Evolutionary conservation across 352 stramenopile species (phyloP).

Genomic region (Phytophthora quininea): DNA sequence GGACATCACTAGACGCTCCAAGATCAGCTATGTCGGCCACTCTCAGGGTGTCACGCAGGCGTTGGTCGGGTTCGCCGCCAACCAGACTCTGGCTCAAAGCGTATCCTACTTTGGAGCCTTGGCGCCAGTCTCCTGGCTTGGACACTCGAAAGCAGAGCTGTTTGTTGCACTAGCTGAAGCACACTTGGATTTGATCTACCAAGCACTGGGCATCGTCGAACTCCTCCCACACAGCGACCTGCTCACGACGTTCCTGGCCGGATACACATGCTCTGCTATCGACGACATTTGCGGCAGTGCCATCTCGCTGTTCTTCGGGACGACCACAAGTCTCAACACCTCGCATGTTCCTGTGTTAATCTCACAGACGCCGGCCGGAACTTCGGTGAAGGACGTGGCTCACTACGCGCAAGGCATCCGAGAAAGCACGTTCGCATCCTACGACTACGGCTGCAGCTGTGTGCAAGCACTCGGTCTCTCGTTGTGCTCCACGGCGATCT

Average conservation of each 20-base stretch:
- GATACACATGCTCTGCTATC: conserved; percentile 43
- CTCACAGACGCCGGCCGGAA: conserved; percentile 48
- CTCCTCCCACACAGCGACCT: conserved; percentile 39
- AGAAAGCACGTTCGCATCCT: conserved; percentile 42
- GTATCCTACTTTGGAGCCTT: conserved; percentile 59
- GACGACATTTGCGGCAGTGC: conserved; percentile 40
- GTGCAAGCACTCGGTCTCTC: conserved; percentile 30
- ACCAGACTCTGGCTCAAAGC: conserved; percentile 54
- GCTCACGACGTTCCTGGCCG: conserved; percentile 43
- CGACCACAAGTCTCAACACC: conserved; percentile 47
- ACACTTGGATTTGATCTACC: conserved; percentile 42
- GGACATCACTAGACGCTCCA: conserved; percentile 30
- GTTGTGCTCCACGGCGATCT: conserved; percentile 37
- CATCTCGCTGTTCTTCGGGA: conserved; percentile 43
- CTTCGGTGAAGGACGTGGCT: conserved; percentile 52
- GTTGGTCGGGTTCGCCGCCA: conserved; percentile 49
- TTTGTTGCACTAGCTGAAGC: conserved; percentile 38
- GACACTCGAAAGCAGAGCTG: conserved; percentile 32
- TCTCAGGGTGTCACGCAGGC: conserved; percentile 59
- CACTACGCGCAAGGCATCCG: conserved; percentile 58
- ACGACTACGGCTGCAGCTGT: conserved; percentile 55
- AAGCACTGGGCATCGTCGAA: conserved; percentile 39
- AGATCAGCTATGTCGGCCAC: conserved; percentile 58
- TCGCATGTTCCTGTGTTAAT: conserved; percentile 54
- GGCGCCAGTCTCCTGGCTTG: conserved; percentile 46